Evolutionary conservation across 306 rosid species (phyloP), one percentile per base, ranked within the genome.

Genomic region (Coriaria nepalensis): DNA sequence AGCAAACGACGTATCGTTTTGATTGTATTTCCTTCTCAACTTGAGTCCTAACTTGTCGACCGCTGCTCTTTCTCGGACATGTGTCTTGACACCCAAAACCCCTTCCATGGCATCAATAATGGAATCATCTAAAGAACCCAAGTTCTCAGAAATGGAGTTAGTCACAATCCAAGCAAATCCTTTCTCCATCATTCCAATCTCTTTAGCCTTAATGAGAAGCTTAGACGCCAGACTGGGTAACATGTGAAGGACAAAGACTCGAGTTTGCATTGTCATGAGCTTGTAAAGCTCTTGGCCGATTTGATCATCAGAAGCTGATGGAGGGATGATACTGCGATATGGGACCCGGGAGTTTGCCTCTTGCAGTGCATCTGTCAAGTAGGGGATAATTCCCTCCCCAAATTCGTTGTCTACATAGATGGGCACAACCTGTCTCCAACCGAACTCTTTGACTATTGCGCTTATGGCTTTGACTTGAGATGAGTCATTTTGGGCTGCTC

Each of bases 131-230:
- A 37, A 2, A 6, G 39, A 51, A 11, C 10, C 4, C 0, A 50
- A 40, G 0, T 10, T 4, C 12, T 68, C 61, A 9, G 40, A 13
- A 35, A 68, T 43, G 2, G 40, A 44, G 36, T 41, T 38, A 2
- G 75, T 73, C 40, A 55, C 13, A 0, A 73, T 65, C 79, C 75
- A 73, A 52, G 45, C 72, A 45, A 46, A 64, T 5, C 67, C 80
- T 54, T 64, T 10, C 0, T 48, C 56, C n/a, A n/a, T n/a, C n/a
- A n/a, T n/a, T n/a, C n/a, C n/a, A n/a, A n/a, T n/a, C n/a, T 61
- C 60, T 7, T 12, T 57, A 0, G 76, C 80, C 11, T 39, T 57
- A n/a, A 8, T 11, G 7, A 74, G 69, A 9, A 74, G 45, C 11
- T 41, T 13, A 7, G 62, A 9, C 6, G 63, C 56, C 1, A 65